phyloP scores from a whole-genome alignment of 2,329 filamentous ascomycete species.

The Raffaelea albimanens region DNA sequence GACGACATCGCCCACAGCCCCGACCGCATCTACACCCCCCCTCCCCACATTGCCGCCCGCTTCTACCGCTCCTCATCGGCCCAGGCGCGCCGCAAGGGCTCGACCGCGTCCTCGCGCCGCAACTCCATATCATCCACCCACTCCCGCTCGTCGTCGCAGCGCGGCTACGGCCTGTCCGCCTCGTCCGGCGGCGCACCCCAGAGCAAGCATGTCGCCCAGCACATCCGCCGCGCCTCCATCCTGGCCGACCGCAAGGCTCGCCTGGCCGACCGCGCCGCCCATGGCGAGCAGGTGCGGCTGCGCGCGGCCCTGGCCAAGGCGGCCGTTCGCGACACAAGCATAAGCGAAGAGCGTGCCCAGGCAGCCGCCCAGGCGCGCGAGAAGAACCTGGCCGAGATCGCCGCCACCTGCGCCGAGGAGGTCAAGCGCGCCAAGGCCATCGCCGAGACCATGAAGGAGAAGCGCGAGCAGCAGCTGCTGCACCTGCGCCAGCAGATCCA shows the following conservation, averaged over 20 bases:
- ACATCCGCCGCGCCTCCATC: constrained; percentile 70
- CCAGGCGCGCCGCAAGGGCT: constrained; percentile 61
- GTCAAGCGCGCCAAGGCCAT: constrained; percentile 74
- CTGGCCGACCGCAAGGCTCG: constrained; percentile 72
- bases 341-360: constrained; percentile 66
- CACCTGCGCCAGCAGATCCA: constrained; percentile 67
- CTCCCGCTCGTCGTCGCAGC: constrained; percentile 57
- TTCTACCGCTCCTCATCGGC: constrained; percentile 54
- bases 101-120: constrained; percentile 67
- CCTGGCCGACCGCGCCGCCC: constrained; percentile 68
- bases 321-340: constrained; percentile 50
- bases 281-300: constrained; percentile 74
- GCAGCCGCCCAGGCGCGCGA: constrained; percentile 71
- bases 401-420: constrained; percentile 72
- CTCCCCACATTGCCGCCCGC: constrained; percentile 67
- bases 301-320: constrained; percentile 67
- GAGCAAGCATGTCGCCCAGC: constrained; percentile 70
- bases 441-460: constrained; percentile 74
- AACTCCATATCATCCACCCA: constrained; percentile 72
- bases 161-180: constrained; percentile 27
- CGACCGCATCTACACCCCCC: constrained; percentile 48
- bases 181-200: constrained; percentile 40
- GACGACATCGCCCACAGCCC: too few species aligned
- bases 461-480: constrained; percentile 63
- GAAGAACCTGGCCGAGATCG: constrained; percentile 73